These are phyloP conservation scores for Hypoxylon sp. DNA, from an alignment of 2,329 filamentous ascomycete genomes.

Conservation along the genomic window DNA sequence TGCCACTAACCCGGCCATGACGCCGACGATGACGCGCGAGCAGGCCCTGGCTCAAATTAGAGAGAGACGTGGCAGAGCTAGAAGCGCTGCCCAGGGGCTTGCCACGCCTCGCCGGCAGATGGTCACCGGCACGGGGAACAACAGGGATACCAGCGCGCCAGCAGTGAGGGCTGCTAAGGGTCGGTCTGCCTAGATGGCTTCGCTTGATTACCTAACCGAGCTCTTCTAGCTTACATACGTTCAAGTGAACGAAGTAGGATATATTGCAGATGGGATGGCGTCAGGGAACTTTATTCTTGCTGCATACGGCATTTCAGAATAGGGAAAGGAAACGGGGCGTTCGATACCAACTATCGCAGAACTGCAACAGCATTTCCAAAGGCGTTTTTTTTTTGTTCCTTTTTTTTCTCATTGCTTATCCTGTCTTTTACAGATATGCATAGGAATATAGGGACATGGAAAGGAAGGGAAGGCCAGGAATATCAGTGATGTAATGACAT, in stretches of 20 bases:
- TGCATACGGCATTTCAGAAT: too few relatives aligned
- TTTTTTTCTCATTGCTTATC: neutral
- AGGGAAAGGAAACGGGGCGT: slow-evolving; percentile 15
- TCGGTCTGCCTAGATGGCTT: slow-evolving; percentile 33
- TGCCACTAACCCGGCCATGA: slow-evolving; percentile 65
- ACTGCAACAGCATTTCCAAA: slow-evolving; percentile 27
- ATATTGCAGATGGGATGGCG: too few relatives aligned
- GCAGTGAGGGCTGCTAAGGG: slow-evolving; percentile 44
- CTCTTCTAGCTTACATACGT: neutral
- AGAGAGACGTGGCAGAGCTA: slow-evolving; percentile 74
- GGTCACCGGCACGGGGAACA: slow-evolving; percentile 56
- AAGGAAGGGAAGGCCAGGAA: neutral
- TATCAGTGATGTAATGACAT: neutral
- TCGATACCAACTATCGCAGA: slow-evolving; percentile 10
- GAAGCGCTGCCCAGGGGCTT: slow-evolving; percentile 71
- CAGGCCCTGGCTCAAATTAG: slow-evolving; percentile 79
- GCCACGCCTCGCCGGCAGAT: slow-evolving; percentile 68
- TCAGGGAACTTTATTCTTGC: too few relatives aligned
- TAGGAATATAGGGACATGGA: neutral
- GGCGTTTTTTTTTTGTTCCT: slow-evolving; percentile 17
- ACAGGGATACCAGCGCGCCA: slow-evolving; percentile 60
- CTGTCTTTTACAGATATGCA: too few relatives aligned
- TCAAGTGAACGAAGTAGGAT: neutral
- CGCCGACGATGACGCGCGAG: slow-evolving; percentile 74
- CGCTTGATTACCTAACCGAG: neutral